Conservation (phyloP, 2,329 filamentous ascomycete genomes). For the Alternaria sp. region DNA sequence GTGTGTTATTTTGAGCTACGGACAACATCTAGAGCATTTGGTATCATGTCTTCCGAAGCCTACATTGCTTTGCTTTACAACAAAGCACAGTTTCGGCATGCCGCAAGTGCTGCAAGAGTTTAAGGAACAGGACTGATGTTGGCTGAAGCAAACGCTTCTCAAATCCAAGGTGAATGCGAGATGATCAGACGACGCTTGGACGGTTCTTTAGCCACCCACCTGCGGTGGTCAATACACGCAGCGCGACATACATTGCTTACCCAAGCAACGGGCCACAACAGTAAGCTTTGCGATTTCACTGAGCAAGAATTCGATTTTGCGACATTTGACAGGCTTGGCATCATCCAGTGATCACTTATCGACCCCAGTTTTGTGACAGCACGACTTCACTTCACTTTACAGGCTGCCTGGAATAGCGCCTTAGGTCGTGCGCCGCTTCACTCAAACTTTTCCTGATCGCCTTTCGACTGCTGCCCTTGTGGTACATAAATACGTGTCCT, state of each 20-base stretch:
- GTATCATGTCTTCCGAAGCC: not conserved
- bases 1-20: not conserved
- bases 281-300: not conserved
- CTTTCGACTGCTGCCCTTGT: not conserved
- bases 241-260: not conserved
- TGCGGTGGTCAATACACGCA: not conserved
- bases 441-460: not conserved
- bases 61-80: not conserved
- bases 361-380: not conserved
- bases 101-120: not conserved
- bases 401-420: not conserved
- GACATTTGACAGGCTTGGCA: not conserved
- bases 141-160: not conserved
- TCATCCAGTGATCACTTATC: not conserved
- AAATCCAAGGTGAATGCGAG: slow-evolving; percentile 2
- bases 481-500: not conserved
- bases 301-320: not conserved
- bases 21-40: not conserved
- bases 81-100: not conserved
- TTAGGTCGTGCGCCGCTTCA: not conserved
- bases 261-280: not conserved
- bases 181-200: not conserved
- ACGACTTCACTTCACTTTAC: slow-evolving; percentile 5
- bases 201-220: not conserved
- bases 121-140: not conserved